Evolutionary conservation across 2,329 filamentous ascomycete species (phyloP).

Genomic region (Purpureocillium lavendulum): DNA sequence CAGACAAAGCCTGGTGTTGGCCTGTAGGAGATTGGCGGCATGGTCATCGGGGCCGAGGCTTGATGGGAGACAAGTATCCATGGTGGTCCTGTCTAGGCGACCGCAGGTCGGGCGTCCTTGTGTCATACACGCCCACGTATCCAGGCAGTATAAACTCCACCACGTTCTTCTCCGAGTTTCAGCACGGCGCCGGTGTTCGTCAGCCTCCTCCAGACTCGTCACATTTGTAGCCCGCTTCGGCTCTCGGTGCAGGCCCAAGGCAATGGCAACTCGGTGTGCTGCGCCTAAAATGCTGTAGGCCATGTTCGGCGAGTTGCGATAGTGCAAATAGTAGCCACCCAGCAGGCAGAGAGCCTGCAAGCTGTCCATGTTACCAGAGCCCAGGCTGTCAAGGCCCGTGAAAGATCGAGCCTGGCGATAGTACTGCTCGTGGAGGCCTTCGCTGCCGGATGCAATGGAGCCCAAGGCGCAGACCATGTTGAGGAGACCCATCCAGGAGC

Average conservation of each 20-base stretch:
- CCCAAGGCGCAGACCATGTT: conserved; percentile 57
- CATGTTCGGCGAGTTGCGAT: conserved; percentile 69
- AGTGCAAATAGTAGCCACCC: conserved; percentile 70
- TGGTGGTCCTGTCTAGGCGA: conserved; percentile 19
- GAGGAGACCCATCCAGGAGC: conserved; percentile 50
- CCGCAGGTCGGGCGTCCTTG: conserved; percentile 59
- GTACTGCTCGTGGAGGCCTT: conserved; percentile 47
- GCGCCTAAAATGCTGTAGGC: conserved; percentile 66
- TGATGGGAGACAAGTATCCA: conserved; percentile 18
- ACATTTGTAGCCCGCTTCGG: conserved; percentile 2
- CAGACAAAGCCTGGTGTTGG: conserved; percentile 19
- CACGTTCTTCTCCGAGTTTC: conserved; percentile 39
- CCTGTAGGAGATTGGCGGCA: conserved; percentile 13
- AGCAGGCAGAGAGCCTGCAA: conserved; percentile 64
- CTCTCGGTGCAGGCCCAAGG: conserved; percentile 64
- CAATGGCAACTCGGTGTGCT: conserved; percentile 65
- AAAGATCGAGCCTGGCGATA: conserved; percentile 46
- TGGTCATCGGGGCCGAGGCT: conserved; percentile 14
- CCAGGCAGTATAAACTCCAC: conserved; percentile 68
- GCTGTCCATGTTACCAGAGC: conserved; percentile 58
- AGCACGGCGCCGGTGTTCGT: neutral
- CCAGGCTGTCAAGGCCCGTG: conserved; percentile 46
- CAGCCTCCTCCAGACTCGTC: neutral
- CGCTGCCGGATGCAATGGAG: conserved; percentile 48
- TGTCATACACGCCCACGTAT: conserved; percentile 66